phyloP scores from a whole-genome alignment of 2,329 filamentous ascomycete genomes.

The Cytospora chrysosperma region DNA sequence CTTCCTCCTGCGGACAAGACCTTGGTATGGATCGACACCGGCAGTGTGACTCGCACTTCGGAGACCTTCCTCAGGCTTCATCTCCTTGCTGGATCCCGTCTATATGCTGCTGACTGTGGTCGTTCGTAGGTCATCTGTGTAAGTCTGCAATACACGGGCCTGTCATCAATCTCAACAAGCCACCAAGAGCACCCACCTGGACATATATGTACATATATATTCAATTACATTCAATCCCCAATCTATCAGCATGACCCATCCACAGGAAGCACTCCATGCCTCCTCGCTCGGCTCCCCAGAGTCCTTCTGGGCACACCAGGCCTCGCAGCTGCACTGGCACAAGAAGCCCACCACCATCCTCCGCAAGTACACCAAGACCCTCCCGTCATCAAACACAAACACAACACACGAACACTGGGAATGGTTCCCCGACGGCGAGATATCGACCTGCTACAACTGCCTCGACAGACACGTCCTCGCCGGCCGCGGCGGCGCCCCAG shows the following conservation, averaged over 20 bases:
- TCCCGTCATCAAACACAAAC: constrained; percentile 56
- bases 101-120: not conserved
- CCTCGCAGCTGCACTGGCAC: constrained; percentile 77
- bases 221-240: not conserved
- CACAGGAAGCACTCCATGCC: constrained; percentile 52
- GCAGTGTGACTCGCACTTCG: not conserved
- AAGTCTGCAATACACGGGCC: too few species aligned
- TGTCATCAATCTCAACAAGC: too few species aligned
- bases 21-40: constrained; percentile 2
- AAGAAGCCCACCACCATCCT: constrained; percentile 67
- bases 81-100: not conserved
- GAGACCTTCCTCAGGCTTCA: not conserved
- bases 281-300: constrained; percentile 68
- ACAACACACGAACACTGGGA: constrained; percentile 74
- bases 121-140: not conserved
- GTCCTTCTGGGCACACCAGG: constrained; percentile 73
- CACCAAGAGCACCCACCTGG: too few species aligned
- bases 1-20: constrained; percentile 10
- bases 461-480: constrained; percentile 82
- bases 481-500: constrained; percentile 70
- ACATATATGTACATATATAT: too few species aligned
- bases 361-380: constrained; percentile 57
- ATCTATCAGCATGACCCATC: constrained; percentile 35
- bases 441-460: constrained; percentile 91
- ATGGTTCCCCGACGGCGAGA: constrained; percentile 87